Base-by-base conservation (phyloP, 1,284 basidiomycete species). In the Boletellus deceptivus region DNA sequence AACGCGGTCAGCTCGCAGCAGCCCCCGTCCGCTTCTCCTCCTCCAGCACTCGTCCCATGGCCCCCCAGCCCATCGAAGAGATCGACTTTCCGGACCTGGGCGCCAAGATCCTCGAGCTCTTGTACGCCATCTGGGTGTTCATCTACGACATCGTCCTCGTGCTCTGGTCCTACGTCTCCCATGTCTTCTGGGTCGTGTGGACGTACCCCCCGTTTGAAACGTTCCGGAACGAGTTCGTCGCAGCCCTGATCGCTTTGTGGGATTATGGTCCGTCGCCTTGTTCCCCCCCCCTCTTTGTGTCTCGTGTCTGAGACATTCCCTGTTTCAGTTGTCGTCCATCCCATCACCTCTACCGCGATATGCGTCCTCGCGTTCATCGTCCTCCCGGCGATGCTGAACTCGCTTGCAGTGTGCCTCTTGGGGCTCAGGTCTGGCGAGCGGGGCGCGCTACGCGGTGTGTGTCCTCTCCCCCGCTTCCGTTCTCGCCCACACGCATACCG, bases 131-230 rank as follows among this genome's bases (percentile, higher is more conserved):
- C 2, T 65, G 63, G 61, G 35, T 16, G 16, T 34, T 61, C 14
- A 16, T 61, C 44, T 31, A 7, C 31, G 40, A 51, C 36, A 0
- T 52, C 44, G 47, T 34, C 51, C 7, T 44, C 40, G 3, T n/a
- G 0, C 8, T 64, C 33, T 64, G 59, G 61, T 44, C 18, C 52
- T 37, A 27, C 33, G 1, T 60, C 20, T 46, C 29, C 20, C 16
- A 49, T 6, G 50, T 37, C 1, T 65, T 41, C 25, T 40, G 14
- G 46, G 33, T n/a, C 6, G 55, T 27, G 1, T 67, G 64, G 61
- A 61, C 59, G 0, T 63, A 48, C 17, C 61, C 64, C 0, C 65
- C 61, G 3, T 62, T 63, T 29, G 61, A 66, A 22, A 6, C 49
- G 16, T 64, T 68, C 36, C 52, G 65, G 6, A 52, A 55, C 46